Evolutionary conservation across 495 filamentous ascomycete genomes (phyloP), one percentile per base, ranked within the genome.

Genomic region (Cercophora sp.): DNA sequence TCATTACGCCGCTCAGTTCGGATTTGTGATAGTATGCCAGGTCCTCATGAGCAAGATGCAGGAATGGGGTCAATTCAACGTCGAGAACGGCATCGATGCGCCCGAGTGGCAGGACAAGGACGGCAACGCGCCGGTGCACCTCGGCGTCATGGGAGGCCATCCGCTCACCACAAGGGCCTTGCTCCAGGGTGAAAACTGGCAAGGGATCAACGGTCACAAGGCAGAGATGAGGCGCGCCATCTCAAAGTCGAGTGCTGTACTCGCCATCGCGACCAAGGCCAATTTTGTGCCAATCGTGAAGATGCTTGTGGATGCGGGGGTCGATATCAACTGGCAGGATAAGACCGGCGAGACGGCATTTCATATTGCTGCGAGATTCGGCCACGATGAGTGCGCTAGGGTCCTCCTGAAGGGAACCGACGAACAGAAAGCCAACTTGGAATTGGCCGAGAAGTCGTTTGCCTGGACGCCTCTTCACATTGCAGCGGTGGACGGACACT

Each of bases 1-100:
- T 23, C 93, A 98, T 64, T 98, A 98, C 67, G 92, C 89, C 3
- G 93, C 93, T 0, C 89, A 96, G 69, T 95, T 93, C 65, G 93
- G 93, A 3, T 88, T 96, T 59, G 87, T 88, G 20, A 80, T 85
- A 40, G 84, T 96, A 8, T 96, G 90, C 62, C 79, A 93, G 64
- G 71, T 90, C n/a, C 75, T 98, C 48, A 89, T 96, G 65, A 83
- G 85, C 41, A 85, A 86, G 56, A 89, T 98, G 81, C 86, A 88
- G 59, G 80, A 82, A 18, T 98, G 92, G 92, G 81, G 79, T 15
- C 84, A 91, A 58, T 96, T 96, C 61, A 82, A 93, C 60, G 81
- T 91, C 23, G 81, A 81, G 22, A 76, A 88, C 40, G 91, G 91
- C 1, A 92, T 98, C 39, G 91, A 96, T 64, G 85, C 87, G 1